A percentile compares a stretch with the other conserved stretches of the same genome.
phyloP scores from a whole-genome alignment of 768 basidiomycete genomes.

The Glaciozyma antarctica region DNA sequence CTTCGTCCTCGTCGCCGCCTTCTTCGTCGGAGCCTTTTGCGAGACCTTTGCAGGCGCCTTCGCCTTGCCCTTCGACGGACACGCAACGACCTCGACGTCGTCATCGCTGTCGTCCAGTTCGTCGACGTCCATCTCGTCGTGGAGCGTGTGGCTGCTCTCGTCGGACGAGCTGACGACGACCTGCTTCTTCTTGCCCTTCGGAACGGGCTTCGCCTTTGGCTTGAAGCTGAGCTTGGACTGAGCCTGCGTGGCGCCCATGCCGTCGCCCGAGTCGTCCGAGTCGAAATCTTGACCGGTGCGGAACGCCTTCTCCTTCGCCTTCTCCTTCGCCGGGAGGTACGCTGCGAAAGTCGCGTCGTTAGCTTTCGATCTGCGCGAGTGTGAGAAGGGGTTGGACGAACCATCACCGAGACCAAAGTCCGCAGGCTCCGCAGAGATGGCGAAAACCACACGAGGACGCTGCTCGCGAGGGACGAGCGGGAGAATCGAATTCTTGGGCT shows the following conservation, averaged over 20 bases:
- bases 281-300: conserved; percentile 13
- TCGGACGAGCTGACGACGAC: conserved; percentile 14
- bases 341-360: not conserved
- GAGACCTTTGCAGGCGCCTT: not conserved
- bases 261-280: conserved; percentile 25
- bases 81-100: not conserved
- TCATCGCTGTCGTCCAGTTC: conserved; percentile 13
- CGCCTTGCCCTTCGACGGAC: not conserved
- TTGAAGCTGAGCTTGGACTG: conserved; percentile 15
- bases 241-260: not conserved
- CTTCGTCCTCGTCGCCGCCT: not conserved
- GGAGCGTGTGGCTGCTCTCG: conserved; percentile 2
- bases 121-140: conserved; percentile 2
- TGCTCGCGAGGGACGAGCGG: conserved; percentile 3
- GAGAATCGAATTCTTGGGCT: conserved; percentile 24
- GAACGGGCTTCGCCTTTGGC: not conserved
- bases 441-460: conserved; percentile 12
- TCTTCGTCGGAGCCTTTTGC: not conserved
- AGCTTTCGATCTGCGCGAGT: not conserved
- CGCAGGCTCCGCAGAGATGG: conserved; percentile 4
- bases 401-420: conserved; percentile 29
- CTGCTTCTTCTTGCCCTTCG: conserved; percentile 22
- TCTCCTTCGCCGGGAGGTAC: conserved; percentile 10
- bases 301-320: conserved; percentile 7
- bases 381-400: not conserved